phyloP scores from a whole-genome alignment of 2,329 filamentous ascomycete genomes.

The Aspergillus sclerotialis region DNA sequence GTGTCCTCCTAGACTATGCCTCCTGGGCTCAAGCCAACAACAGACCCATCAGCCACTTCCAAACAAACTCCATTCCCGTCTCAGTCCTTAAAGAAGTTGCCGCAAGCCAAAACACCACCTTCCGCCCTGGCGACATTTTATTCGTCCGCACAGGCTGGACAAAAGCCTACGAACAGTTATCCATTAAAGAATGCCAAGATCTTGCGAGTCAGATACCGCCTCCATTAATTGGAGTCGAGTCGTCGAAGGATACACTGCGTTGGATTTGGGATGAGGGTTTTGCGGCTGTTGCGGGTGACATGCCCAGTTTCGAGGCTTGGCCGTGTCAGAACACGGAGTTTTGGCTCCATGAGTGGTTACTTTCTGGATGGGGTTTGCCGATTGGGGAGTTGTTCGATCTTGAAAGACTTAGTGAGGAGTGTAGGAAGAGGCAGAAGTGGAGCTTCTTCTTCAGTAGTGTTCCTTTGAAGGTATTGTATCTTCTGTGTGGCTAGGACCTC shows the following conservation, averaged over 20 bases:
- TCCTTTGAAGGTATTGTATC: slow-evolving; percentile 43
- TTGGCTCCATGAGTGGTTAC: slow-evolving; percentile 26
- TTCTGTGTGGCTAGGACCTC: no score
- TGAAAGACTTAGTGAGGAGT: slow-evolving; percentile 33
- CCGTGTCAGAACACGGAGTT: slow-evolving; percentile 23
- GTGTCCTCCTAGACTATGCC: slow-evolving; percentile 43
- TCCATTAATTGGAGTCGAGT: slow-evolving; percentile 40
- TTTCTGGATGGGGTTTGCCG: slow-evolving; percentile 44
- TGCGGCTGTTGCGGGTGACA: slow-evolving; percentile 51
- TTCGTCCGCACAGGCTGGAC: slow-evolving; percentile 51
- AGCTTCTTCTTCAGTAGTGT: slow-evolving; percentile 45
- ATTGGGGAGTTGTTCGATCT: slow-evolving; percentile 42
- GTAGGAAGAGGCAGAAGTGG: slow-evolving; percentile 29
- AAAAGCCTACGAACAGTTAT: slow-evolving; percentile 35
- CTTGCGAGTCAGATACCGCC: slow-evolving; percentile 22
- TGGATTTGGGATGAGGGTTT: slow-evolving; percentile 56
- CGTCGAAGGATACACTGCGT: slow-evolving; percentile 41
- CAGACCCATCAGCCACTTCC: slow-evolving; percentile 34
- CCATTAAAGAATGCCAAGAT: slow-evolving; percentile 30
- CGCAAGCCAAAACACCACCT: slow-evolving; percentile 35
- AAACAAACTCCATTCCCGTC: slow-evolving; percentile 38
- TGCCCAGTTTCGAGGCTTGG: slow-evolving; percentile 47
- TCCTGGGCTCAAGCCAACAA: slow-evolving; percentile 36
- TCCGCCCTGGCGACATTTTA: slow-evolving; percentile 49
- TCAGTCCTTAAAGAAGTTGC: slow-evolving; percentile 40